Conservation (phyloP, 495 filamentous ascomycete genomes). For the Barbatosphaeria neglecta region DNA sequence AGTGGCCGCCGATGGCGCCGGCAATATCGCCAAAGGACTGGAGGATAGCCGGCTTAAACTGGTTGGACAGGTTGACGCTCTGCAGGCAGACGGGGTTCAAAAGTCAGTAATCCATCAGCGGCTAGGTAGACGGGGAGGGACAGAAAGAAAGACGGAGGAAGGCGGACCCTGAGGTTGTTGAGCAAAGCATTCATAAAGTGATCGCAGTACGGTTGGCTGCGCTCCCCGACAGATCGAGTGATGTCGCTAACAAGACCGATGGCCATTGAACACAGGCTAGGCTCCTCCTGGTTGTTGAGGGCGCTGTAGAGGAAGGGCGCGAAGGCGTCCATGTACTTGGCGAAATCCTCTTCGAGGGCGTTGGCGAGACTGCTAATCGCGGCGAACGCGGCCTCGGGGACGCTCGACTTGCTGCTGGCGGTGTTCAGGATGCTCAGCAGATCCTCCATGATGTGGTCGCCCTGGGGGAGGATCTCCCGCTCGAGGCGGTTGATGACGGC, state of each 20-base stretch:
- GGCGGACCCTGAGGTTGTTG: conserved; percentile 71
- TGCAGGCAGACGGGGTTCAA: conserved; percentile 27
- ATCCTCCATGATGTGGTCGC: conserved; percentile 84
- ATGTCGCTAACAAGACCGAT: conserved; percentile 96
- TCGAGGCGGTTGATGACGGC: conserved; percentile 88
- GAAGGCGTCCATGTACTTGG: conserved; percentile 94
- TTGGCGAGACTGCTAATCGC: conserved; percentile 77
- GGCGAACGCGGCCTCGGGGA: conserved; percentile 87
- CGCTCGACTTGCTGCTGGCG: conserved; percentile 77
- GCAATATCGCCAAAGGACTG: conserved; percentile 98
- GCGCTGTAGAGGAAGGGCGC: conserved; percentile 83
- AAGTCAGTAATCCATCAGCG: conserved; percentile 2
- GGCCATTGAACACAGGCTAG: conserved; percentile 87
- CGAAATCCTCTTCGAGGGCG: conserved; percentile 81
- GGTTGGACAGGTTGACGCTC: conserved; percentile 70
- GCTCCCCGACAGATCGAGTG: conserved; percentile 76
- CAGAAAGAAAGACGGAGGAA: neutral
- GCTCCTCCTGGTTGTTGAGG: conserved; percentile 88
- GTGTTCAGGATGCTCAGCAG: conserved; percentile 68
- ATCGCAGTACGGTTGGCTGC: conserved; percentile 89
- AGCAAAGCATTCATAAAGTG: conserved; percentile 94
- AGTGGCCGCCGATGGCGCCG: conserved; percentile 83
- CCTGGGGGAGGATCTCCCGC: conserved; percentile 79
- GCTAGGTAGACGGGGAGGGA: neutral
- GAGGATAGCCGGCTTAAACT: conserved; percentile 95